Conservation (phyloP, 768 basidiomycete genomes). For the Epithele typhae region DNA sequence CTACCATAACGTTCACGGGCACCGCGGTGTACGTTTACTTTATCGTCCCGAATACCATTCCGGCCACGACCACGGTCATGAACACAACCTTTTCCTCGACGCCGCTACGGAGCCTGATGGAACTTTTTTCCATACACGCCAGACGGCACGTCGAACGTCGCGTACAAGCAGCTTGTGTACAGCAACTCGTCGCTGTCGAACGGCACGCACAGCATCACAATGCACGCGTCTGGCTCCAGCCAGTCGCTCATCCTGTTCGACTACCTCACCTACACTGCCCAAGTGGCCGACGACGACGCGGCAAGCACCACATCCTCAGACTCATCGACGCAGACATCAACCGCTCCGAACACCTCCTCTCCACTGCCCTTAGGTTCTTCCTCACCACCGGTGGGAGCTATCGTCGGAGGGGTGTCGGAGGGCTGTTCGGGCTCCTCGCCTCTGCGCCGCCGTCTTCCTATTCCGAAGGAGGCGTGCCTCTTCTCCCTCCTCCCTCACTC, state of each 20-base stretch:
- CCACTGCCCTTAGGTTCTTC: too few species aligned
- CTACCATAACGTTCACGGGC: background rate
- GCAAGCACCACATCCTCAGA: background rate
- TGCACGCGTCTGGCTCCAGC: background rate
- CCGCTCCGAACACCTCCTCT: too few species aligned
- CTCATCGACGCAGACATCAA: too few species aligned
- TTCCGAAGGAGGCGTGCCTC: too few species aligned
- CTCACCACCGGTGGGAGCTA: too few species aligned
- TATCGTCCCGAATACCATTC: too few species aligned
- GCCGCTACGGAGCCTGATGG: background rate
- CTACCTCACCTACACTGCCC: slow-evolving; percentile 7
- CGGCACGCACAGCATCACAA: slow-evolving; percentile 4
- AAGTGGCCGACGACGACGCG: background rate
- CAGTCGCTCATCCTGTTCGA: slow-evolving; percentile 8
- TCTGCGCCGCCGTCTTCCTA: too few species aligned
- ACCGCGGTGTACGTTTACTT: too few species aligned
- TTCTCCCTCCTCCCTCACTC: too few species aligned
- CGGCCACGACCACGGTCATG: background rate
- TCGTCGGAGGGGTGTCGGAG: too few species aligned
- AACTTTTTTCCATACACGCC: background rate
- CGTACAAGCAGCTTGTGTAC: slow-evolving; percentile 7
- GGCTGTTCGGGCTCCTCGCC: too few species aligned
- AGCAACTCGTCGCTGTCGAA: background rate
- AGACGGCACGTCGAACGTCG: background rate
- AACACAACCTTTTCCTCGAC: background rate